phyloP scores from a whole-genome alignment of 495 filamentous ascomycete species.

The Trichoderma asperelloides region DNA sequence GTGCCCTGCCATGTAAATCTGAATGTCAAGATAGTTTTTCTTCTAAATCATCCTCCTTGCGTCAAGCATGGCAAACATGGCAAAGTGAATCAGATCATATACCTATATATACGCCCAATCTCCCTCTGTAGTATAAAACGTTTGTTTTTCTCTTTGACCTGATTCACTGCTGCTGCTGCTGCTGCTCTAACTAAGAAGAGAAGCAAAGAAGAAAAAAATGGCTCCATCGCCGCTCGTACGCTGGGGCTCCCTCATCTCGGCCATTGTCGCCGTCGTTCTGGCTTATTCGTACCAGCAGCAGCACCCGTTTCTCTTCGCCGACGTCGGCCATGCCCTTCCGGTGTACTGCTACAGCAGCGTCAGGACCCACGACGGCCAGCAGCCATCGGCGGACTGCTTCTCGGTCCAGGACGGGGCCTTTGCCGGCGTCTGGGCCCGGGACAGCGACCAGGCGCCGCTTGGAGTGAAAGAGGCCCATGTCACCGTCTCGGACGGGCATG shows the following conservation, averaged over 20 bases:
- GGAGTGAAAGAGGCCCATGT: slow-evolving; percentile 12
- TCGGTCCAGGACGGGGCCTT: slow-evolving; percentile 16
- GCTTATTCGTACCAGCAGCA: slow-evolving; percentile 6
- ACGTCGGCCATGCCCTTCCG: background rate
- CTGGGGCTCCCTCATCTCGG: slow-evolving; percentile 8
- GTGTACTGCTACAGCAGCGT: slow-evolving; percentile 12
- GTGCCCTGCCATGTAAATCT: background rate
- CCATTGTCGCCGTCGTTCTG: background rate
- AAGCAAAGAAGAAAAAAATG: background rate
- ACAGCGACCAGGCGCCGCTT: background rate
- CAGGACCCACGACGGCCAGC: slow-evolving; percentile 1
- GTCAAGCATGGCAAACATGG: background rate
- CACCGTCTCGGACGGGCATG: slow-evolving; percentile 18
- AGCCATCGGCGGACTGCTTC: slow-evolving; percentile 11
- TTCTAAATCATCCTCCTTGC: too few species aligned
- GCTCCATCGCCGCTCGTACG: slow-evolving; percentile 5
- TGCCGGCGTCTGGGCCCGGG: slow-evolving; percentile 15
- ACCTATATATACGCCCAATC: background rate
- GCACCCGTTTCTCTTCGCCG: slow-evolving; percentile 1
- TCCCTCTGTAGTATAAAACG: background rate
- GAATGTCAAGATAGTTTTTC: too few species aligned
- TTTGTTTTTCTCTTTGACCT: background rate
- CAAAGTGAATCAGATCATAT: background rate
- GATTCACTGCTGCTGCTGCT: background rate
- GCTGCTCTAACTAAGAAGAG: background rate